A percentile compares a stretch with the other conserved stretches of the same genome.
Evolutionary conservation across 2,329 filamentous ascomycete genomes (phyloP).

Genomic region (Diaporthe caulivora): DNA sequence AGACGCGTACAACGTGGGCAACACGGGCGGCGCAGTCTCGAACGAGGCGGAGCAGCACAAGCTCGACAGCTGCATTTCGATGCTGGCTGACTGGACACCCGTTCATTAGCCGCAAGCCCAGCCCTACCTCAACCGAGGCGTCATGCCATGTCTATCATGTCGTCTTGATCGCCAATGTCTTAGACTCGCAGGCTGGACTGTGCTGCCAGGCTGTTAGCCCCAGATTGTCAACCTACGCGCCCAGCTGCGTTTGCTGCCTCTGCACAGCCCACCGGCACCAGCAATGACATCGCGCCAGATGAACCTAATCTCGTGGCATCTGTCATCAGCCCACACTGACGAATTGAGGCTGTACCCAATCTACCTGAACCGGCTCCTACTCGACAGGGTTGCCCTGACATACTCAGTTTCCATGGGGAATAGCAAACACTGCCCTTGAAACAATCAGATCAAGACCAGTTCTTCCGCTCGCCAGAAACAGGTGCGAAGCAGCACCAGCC

Average conservation of each 20-base stretch:
- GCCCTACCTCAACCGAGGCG: slow-evolving; percentile 15
- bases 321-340: slow-evolving; percentile 17
- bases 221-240: neutral
- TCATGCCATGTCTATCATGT: slow-evolving; percentile 3
- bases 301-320: slow-evolving; percentile 25
- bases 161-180: slow-evolving; percentile 26
- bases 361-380: neutral
- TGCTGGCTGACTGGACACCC: neutral
- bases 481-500: neutral
- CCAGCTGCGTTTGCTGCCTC: slow-evolving; percentile 11
- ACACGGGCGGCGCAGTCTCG: slow-evolving; percentile 28
- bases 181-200: slow-evolving; percentile 16
- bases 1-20: slow-evolving; percentile 16
- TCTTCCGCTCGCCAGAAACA: neutral
- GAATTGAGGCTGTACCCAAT: slow-evolving; percentile 31
- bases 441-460: neutral
- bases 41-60: slow-evolving; percentile 23
- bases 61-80: neutral
- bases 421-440: neutral
- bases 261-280: slow-evolving; percentile 14
- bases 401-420: slow-evolving; percentile 19
- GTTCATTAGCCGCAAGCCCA: slow-evolving; percentile 13
- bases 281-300: neutral
- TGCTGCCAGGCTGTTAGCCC: slow-evolving; percentile 2
- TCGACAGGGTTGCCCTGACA: slow-evolving; percentile 29